phyloP scores from a whole-genome alignment of 441 rosid genomes.

The Geranium incanum region DNA sequence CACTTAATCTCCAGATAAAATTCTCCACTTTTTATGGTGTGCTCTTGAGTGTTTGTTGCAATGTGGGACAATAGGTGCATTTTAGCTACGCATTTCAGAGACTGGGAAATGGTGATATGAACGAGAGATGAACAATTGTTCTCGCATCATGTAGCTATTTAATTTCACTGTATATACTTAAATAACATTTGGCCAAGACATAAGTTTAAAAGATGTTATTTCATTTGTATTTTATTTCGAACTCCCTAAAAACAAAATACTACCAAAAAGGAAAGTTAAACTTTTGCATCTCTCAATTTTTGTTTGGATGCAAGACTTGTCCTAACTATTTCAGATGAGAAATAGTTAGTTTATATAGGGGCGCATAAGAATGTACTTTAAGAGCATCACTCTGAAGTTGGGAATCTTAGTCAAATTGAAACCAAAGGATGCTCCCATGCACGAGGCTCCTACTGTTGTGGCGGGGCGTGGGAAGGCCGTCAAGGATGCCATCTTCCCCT shows the following conservation, averaged over 20 bases:
- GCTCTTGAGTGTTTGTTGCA: neutral
- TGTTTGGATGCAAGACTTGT: neutral
- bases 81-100: neutral
- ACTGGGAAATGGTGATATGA: neutral
- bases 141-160: neutral
- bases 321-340: constrained; percentile 1
- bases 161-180: neutral
- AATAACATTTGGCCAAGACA: neutral
- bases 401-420: constrained; percentile 5
- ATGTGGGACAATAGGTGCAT: neutral
- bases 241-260: neutral
- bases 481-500: neutral
- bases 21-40: no score
- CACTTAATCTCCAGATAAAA: no score
- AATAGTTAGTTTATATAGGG: neutral
- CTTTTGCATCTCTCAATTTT: neutral
- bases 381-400: neutral
- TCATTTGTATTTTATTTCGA: neutral
- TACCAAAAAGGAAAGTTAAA: neutral
- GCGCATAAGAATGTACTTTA: neutral
- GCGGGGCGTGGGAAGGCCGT: neutral
- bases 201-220: neutral
- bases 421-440: neutral
- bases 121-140: neutral
- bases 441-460: neutral